Conservation (phyloP, 176 grass and related monocot species). For the Dendrocalamus sinicus region DNA sequence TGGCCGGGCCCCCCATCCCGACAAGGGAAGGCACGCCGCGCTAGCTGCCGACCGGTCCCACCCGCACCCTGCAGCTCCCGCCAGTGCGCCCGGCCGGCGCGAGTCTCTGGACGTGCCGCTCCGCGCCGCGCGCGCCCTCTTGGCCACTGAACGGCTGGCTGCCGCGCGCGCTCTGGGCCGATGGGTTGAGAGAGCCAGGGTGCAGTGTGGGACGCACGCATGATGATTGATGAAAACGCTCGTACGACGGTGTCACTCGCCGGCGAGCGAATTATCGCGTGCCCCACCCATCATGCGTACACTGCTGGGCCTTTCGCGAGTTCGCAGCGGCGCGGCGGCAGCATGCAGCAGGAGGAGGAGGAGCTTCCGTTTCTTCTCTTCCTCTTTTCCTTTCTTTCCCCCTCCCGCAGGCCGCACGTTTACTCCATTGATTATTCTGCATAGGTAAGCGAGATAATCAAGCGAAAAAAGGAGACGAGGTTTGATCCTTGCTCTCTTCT, state of each 20-base stretch:
- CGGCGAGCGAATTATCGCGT: slow-evolving; percentile 40
- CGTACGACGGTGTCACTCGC: slow-evolving; percentile 44
- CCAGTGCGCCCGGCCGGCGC: background rate
- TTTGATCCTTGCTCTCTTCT: background rate
- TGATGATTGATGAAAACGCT: slow-evolving; percentile 43
- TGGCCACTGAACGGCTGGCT: background rate
- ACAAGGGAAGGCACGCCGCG: slow-evolving; percentile 55
- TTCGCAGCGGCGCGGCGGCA: background rate
- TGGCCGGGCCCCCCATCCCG: slow-evolving; percentile 23
- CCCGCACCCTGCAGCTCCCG: background rate
- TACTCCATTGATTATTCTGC: background rate
- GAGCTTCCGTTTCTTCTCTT: background rate
- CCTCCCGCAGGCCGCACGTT: background rate
- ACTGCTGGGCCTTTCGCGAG: slow-evolving; percentile 5
- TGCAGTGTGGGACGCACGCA: slow-evolving; percentile 21
- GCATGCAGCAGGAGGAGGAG: background rate
- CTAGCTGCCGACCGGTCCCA: slow-evolving; percentile 15
- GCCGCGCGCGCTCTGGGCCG: background rate
- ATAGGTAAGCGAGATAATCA: background rate
- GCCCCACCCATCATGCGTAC: background rate
- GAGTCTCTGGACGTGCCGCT: background rate
- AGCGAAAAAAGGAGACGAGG: slow-evolving; percentile 16
- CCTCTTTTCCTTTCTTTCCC: background rate
- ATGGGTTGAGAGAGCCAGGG: background rate
- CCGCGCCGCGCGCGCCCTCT: background rate